A percentile compares a stretch with the other conserved stretches of the same genome.
These are phyloP conservation scores for Grifola frondosa DNA, from an alignment of 1,284 basidiomycete species.

Conservation along the genomic window DNA sequence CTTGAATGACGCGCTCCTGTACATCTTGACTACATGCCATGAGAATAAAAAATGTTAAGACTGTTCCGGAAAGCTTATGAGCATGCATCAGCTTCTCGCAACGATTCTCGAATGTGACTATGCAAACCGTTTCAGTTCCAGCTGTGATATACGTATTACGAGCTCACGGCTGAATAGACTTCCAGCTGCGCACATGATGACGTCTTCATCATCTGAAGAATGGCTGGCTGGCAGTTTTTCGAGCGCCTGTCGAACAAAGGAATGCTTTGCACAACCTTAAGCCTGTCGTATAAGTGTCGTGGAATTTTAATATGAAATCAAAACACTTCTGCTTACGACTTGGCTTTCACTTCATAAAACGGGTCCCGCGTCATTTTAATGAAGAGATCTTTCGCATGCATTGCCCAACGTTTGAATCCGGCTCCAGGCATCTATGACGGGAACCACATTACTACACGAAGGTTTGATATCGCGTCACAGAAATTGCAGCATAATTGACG, in stretches of 20 bases:
- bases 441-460: conserved; percentile 3
- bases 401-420: conserved; percentile 8
- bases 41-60: conserved; percentile 26
- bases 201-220: conserved; percentile 2
- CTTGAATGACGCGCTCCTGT: conserved; percentile 24
- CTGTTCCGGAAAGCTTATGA: conserved; percentile 1
- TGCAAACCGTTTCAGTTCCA: conserved; percentile 6
- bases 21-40: conserved; percentile 28
- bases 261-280: too few relatives aligned
- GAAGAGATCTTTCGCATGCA: conserved; percentile 4
- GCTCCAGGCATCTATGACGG: conserved; percentile 9
- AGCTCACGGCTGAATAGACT: conserved; percentile 12
- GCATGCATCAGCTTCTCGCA: too few relatives aligned
- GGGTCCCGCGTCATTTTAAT: neutral
- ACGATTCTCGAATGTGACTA: too few relatives aligned
- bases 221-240: neutral
- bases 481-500: too few relatives aligned
- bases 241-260: neutral
- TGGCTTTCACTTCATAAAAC: conserved; percentile 3
- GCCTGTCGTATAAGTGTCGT: too few relatives aligned
- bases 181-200: conserved; percentile 10
- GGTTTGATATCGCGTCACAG: neutral
- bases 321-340: neutral
- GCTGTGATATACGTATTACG: too few relatives aligned
- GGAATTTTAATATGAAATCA: neutral